Evolutionary conservation across 2,329 filamentous ascomycete genomes (phyloP), one percentile per base, ranked within the genome.

Genomic region (Fusarium brevicatenulatum): DNA sequence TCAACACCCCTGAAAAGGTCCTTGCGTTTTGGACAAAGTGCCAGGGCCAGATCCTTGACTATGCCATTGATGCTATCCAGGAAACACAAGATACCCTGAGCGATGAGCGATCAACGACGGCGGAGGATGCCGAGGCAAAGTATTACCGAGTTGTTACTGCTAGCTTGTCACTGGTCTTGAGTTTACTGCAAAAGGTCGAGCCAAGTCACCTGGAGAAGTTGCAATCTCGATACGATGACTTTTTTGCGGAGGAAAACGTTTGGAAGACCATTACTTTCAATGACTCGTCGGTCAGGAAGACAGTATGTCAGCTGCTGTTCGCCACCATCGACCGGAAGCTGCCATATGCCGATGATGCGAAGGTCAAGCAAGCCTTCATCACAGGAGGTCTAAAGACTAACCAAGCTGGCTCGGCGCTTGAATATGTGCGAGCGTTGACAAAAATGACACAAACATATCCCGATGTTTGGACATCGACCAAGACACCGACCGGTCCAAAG

Each of bases 121-220:
- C 89, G 13, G 95, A 98, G 74, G 96, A 99, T 80, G 91, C 94
- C 8, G 89, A 95, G 73, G 89, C 92, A 23, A 98, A 97, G 77
- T 96, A 97, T 82, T 89, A 91, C 68, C 89, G 96, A 52, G 95
- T 98, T 8, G 78, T 90, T 6, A 85, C 85, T 15, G 85, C 85
- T 12, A 87, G 87, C 61, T 77, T 91, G 28, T 88, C 86, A 3
- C 81, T 91, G 10, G 86, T 90, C 5, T 75, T 88, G 7, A 85
- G 85, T 36, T 82, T 92, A 2, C 76, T 91, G 2, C 82, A 85
- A 50, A 87, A 82, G 65, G 80, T 90, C 4, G 81, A 84, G 3
- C 69, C 78, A 11, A 77, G 79, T 23, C 91, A 93, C 42, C 81
- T 92, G 7, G 83, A 87, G 18, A 92, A 91, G 76, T 85, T 90